phyloP scores from a whole-genome alignment of 2,329 filamentous ascomycete genomes.

The Aureobasidium sp. region DNA sequence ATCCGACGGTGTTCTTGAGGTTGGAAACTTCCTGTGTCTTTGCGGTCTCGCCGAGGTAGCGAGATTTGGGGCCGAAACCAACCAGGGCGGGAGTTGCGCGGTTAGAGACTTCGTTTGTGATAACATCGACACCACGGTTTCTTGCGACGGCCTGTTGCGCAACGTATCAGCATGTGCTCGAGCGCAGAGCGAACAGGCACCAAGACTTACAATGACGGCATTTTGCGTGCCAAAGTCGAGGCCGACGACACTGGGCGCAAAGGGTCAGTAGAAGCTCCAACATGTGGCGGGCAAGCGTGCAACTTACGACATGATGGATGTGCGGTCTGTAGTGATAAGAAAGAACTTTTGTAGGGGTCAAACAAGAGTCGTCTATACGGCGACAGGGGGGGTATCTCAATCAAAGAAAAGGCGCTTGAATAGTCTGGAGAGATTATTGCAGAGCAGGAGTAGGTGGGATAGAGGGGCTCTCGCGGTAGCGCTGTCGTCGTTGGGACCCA shows the following conservation, averaged over 20 bases:
- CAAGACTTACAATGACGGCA: conserved; percentile 63
- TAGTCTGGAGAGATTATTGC: conserved; percentile 6
- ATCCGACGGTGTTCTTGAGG: conserved; percentile 96
- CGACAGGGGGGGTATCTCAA: conserved; percentile 12
- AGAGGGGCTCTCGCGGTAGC: conserved; percentile 7
- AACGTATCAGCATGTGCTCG: conserved; percentile 17
- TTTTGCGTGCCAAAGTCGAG: conserved; percentile 95
- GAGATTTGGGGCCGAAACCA: conserved; percentile 86
- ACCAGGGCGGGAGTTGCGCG: conserved; percentile 94
- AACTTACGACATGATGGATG: conserved; percentile 9
- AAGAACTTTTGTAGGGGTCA: conserved; percentile 7
- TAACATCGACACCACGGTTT: conserved; percentile 98
- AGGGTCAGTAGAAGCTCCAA: conserved; percentile 16
- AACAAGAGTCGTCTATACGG: conserved; percentile 7
- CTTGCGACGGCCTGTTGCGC: conserved; percentile 66
- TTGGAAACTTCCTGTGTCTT: conserved; percentile 99
- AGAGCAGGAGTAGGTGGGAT: conserved; percentile 6
- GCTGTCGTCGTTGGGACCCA: conserved; percentile 10
- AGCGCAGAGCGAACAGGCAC: not conserved
- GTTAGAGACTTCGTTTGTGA: conserved; percentile 99
- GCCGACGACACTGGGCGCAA: conserved; percentile 46
- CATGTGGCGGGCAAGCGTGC: conserved; percentile 7
- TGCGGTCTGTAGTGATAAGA: not conserved
- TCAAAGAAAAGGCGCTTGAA: conserved; percentile 14
- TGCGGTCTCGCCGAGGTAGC: conserved; percentile 89